These are phyloP conservation scores for Digitaria exilis DNA, from an alignment of 202 grass and related monocot species.

Conservation along the genomic window DNA sequence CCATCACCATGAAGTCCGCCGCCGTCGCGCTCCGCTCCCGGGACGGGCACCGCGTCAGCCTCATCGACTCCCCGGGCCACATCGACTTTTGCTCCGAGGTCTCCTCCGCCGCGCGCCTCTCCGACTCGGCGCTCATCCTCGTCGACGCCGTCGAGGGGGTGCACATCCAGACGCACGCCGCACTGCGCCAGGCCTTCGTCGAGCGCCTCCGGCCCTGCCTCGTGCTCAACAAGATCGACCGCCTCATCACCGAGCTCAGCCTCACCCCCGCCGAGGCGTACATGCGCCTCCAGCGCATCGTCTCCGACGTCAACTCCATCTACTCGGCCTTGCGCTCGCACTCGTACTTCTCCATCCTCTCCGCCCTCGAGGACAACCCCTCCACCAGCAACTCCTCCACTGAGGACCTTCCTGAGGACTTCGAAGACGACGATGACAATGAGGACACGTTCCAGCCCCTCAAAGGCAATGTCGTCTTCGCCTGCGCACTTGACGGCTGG, in stretches of 20 bases:
- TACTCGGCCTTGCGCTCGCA: conserved; percentile 77
- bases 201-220: conserved; percentile 90
- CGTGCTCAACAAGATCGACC: conserved; percentile 94
- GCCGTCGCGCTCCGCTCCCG: conserved; percentile 64
- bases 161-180: conserved; percentile 92
- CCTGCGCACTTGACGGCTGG: conserved; percentile 90
- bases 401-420: conserved; percentile 47
- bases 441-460: conserved; percentile 88
- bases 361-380: conserved; percentile 59
- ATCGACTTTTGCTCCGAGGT: conserved; percentile 99
- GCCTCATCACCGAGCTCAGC: conserved; percentile 87
- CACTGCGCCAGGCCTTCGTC: conserved; percentile 87
- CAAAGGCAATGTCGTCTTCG: conserved; percentile 89
- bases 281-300: conserved; percentile 66
- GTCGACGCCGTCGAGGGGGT: conserved; percentile 94
- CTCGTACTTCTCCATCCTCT: conserved; percentile 87
- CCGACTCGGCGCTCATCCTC: conserved; percentile 78
- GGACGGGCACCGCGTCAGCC: conserved; percentile 62
- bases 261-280: conserved; percentile 84
- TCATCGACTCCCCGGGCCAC: conserved; percentile 97
- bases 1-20: conserved; percentile 97
- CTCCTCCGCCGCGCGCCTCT: conserved; percentile 82
- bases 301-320: conserved; percentile 85
- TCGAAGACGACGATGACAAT: conserved; percentile 62
- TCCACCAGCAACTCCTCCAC: conserved; percentile 34